Conservation (phyloP, 31 red algal genomes). For the Endocladia muricata region DNA sequence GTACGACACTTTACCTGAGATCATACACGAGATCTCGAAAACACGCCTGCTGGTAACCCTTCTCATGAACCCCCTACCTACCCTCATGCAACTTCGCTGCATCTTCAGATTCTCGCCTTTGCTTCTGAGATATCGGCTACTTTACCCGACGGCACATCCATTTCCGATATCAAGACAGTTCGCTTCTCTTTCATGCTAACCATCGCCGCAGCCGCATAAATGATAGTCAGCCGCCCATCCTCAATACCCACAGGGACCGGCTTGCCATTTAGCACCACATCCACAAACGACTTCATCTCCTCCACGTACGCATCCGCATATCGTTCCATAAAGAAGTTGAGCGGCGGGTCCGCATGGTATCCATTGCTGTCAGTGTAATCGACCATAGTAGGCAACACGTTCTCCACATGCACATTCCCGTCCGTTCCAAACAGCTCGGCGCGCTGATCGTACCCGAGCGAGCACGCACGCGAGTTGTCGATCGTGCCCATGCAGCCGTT, state of each 20-base stretch:
- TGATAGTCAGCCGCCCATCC: constrained; percentile 85
- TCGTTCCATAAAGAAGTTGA: constrained; percentile 99
- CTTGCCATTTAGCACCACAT: constrained; percentile 57
- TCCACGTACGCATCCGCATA: constrained; percentile 84
- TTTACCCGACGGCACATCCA: constrained; percentile 28
- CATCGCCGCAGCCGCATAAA: constrained; percentile 78
- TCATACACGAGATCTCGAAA: too few species aligned
- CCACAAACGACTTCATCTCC: constrained; percentile 90
- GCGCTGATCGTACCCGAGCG: constrained; percentile 94
- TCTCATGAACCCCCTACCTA: too few species aligned
- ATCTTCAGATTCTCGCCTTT: background rate
- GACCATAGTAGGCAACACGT: constrained; percentile 83
- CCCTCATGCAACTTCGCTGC: background rate
- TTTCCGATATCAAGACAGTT: constrained; percentile 65
- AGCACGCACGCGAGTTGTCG: constrained; percentile 73
- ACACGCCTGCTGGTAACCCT: too few species aligned
- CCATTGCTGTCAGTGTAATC: constrained; percentile 35
- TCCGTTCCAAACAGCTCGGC: constrained; percentile 83
- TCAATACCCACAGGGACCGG: constrained; percentile 57
- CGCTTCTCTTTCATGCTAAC: constrained; percentile 89
- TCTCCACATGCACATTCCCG: constrained; percentile 67
- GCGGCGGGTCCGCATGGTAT: constrained; percentile 53
- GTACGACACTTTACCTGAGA: too few species aligned
- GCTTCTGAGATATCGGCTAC: background rate
- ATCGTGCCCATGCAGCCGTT: constrained; percentile 91